Conservation (phyloP, 169 alveolate species). For the Plasmodium fragile region DNA sequence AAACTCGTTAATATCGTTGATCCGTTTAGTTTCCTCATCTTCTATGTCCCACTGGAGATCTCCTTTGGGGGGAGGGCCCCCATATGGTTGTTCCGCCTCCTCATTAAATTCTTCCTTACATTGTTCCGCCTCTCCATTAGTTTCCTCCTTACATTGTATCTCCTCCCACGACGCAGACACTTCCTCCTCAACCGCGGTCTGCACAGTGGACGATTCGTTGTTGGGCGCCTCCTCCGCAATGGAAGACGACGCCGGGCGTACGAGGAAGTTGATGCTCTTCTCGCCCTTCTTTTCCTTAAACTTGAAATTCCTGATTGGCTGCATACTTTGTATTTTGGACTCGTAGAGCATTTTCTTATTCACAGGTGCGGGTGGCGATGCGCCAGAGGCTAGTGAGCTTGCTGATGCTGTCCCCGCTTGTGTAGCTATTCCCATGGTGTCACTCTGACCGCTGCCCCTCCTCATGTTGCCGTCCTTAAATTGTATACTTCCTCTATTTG, state of each 20-base stretch:
- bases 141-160: background rate
- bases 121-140: background rate
- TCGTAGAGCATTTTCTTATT: conserved; percentile 47
- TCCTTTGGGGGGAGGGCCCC: background rate
- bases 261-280: conserved; percentile 62
- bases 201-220: background rate
- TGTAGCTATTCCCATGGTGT: background rate
- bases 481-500: background rate
- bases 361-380: background rate
- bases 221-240: background rate
- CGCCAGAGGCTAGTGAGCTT: background rate
- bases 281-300: conserved; percentile 73
- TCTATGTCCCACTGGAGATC: background rate
- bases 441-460: background rate
- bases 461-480: background rate
- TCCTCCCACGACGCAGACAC: background rate
- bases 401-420: background rate
- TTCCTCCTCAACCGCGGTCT: background rate
- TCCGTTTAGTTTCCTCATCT: conserved; percentile 5
- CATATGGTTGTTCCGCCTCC: background rate
- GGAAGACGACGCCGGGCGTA: conserved; percentile 41
- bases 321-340: conserved; percentile 65
- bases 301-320: conserved; percentile 69
- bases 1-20: conserved; percentile 48
- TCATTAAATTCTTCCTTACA: background rate